These are phyloP conservation scores for Ophiorrhiza pumila DNA, from an alignment of 257 asterid genomes.

Conservation along the genomic window DNA sequence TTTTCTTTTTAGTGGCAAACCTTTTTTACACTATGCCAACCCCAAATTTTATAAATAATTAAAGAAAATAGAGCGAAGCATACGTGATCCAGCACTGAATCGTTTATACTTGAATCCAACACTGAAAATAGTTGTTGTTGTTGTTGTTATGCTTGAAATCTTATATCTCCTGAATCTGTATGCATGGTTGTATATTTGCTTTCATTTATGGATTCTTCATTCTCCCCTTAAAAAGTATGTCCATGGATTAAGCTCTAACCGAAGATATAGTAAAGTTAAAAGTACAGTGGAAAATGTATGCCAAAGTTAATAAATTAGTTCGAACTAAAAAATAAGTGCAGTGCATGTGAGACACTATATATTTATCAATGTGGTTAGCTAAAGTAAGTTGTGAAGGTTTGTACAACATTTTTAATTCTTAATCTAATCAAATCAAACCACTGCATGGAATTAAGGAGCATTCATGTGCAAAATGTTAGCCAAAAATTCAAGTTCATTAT, in stretches of 20 bases:
- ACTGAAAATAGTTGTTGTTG: too few relatives aligned
- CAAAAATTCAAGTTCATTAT: background rate
- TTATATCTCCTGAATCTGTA: background rate
- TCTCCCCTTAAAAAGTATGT: too few relatives aligned
- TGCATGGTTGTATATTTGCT: background rate
- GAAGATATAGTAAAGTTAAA: too few relatives aligned
- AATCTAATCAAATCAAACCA: background rate
- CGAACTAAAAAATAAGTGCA: background rate
- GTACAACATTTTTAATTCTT: background rate
- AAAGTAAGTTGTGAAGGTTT: background rate
- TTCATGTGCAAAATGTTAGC: conserved; percentile 2
- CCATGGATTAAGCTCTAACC: background rate
- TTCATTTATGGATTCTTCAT: background rate
- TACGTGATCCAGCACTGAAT: too few relatives aligned
- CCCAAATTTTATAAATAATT: too few relatives aligned
- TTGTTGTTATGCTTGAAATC: too few relatives aligned
- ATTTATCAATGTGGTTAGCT: background rate
- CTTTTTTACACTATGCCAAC: too few relatives aligned
- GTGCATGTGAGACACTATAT: conserved; percentile 1
- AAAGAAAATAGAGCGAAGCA: too few relatives aligned
- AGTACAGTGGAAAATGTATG: background rate
- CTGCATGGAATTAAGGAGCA: too few relatives aligned
- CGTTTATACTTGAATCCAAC: too few relatives aligned
- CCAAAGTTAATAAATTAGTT: background rate
- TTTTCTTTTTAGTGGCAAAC: too few relatives aligned